Conservation (phyloP, 2,329 filamentous ascomycete species). For the Cyphellophora europaea region DNA sequence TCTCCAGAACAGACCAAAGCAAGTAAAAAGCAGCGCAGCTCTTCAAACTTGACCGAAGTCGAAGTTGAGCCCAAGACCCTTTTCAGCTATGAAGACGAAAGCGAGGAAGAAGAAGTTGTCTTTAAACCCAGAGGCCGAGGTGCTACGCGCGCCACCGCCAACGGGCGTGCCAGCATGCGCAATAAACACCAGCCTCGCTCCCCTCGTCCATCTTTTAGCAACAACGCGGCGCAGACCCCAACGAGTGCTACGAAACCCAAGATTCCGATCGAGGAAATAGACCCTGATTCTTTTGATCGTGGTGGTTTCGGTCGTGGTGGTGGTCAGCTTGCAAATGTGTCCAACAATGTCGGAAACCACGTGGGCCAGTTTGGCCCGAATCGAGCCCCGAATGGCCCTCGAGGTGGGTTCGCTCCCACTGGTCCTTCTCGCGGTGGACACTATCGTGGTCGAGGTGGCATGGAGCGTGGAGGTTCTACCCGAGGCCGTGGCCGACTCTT, state of each 20-base stretch:
- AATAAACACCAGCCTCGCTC: conserved; percentile 7
- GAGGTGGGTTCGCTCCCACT: conserved; percentile 5
- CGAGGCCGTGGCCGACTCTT: conserved; percentile 20
- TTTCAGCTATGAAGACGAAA: conserved; percentile 36
- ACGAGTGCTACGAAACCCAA: conserved; percentile 20
- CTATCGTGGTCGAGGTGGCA: conserved; percentile 11
- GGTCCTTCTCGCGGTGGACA: conserved; percentile 5
- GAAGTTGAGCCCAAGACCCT: conserved; percentile 31
- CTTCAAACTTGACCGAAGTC: conserved; percentile 1
- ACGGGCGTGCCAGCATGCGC: conserved; percentile 7
- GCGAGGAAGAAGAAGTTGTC: conserved; percentile 38
- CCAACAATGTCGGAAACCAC: conserved; percentile 6
- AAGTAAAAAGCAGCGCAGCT: conserved; percentile 32
- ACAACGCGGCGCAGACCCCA: conserved; percentile 3
- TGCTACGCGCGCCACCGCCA: conserved; percentile 5
- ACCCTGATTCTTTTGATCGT: conserved; percentile 39
- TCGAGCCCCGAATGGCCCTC: conserved; percentile 7
- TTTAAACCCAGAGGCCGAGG: conserved; percentile 24
- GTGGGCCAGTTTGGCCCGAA: conserved; percentile 5
- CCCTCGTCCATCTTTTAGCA: conserved; percentile 14
- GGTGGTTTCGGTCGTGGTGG: conserved; percentile 19
- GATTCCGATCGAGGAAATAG: conserved; percentile 37
- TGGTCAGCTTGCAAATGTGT: conserved; percentile 16
- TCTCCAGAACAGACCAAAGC: conserved; percentile 6
- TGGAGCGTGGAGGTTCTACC: conserved; percentile 14